Evolutionary conservation across 176 grass and related monocot genomes (phyloP).

Genomic region (Oryza glumipatula): DNA sequence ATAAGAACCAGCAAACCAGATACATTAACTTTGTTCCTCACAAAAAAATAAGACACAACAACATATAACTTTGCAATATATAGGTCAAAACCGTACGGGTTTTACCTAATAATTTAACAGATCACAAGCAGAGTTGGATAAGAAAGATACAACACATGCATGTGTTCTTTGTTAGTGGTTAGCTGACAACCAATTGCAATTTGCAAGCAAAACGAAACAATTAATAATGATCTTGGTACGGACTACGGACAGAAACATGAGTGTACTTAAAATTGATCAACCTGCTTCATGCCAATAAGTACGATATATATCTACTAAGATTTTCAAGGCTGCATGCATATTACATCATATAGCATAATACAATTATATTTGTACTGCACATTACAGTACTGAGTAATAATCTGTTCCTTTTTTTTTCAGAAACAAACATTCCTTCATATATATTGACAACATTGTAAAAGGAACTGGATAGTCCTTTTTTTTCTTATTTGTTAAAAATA

Average conservation of each 20-base stretch:
- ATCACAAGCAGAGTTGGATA: not conserved
- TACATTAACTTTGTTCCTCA: not conserved
- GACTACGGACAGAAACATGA: conserved; percentile 9
- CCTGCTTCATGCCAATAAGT: conserved; percentile 2
- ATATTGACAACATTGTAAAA: not conserved
- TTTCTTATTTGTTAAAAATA: not conserved
- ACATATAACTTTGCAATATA: not conserved
- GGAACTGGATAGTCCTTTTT: not conserved
- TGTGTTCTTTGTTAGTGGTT: conserved; percentile 27
- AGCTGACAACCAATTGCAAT: conserved; percentile 20
- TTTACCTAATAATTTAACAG: conserved; percentile 10
- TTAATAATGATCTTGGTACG: conserved; percentile 24
- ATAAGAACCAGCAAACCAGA: not conserved
- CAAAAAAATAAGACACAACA: not conserved
- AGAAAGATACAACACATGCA: conserved; percentile 20
- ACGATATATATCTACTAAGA: not conserved
- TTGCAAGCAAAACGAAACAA: conserved; percentile 20
- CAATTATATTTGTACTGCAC: not conserved
- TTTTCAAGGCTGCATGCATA: not conserved
- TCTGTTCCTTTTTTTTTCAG: not conserved
- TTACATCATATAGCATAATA: not conserved
- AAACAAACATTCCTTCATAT: conserved; percentile 6
- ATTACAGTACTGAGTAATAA: conserved; percentile 2
- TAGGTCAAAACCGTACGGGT: not conserved
- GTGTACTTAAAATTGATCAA: conserved; percentile 10